Evolutionary conservation across 257 asterid species (phyloP).

Genomic region (Solanum etuberosum): DNA sequence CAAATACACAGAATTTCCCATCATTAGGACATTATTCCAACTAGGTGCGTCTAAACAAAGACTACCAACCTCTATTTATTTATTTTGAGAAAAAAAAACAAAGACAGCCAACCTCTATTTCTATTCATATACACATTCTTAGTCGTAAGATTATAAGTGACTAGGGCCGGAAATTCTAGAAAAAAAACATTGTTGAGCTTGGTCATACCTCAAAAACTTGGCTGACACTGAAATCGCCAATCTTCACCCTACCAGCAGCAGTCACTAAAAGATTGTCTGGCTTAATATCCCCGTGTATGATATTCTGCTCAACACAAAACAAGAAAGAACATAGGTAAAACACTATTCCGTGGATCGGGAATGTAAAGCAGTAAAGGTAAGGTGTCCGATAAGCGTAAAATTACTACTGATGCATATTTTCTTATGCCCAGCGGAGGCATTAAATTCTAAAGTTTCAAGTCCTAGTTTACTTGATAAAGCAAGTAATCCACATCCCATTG

Average conservation of each 20-base stretch:
- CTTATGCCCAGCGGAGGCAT: background rate
- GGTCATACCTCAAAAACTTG: slow-evolving; percentile 81
- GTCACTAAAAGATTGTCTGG: slow-evolving; percentile 89
- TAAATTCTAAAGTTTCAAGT: background rate
- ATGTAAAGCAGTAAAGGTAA: background rate
- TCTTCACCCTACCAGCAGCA: slow-evolving; percentile 76
- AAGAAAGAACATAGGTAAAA: background rate
- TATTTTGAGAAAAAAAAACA: too few species aligned
- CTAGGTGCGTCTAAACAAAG: background rate
- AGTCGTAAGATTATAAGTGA: background rate
- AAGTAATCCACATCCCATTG: background rate
- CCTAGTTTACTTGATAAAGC: background rate
- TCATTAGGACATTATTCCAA: background rate
- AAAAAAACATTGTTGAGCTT: background rate
- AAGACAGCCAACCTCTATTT: background rate
- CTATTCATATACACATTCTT: background rate
- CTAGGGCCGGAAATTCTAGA: background rate
- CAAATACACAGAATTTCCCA: background rate
- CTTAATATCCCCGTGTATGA: slow-evolving; percentile 93
- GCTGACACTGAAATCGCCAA: slow-evolving; percentile 96
- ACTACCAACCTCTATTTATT: background rate
- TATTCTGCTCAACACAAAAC: slow-evolving; percentile 44
- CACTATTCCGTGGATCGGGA: background rate
- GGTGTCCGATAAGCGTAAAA: background rate
- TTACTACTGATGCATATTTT: background rate